phyloP scores from a whole-genome alignment of 495 filamentous ascomycete species.

The Daldinia grandis region DNA sequence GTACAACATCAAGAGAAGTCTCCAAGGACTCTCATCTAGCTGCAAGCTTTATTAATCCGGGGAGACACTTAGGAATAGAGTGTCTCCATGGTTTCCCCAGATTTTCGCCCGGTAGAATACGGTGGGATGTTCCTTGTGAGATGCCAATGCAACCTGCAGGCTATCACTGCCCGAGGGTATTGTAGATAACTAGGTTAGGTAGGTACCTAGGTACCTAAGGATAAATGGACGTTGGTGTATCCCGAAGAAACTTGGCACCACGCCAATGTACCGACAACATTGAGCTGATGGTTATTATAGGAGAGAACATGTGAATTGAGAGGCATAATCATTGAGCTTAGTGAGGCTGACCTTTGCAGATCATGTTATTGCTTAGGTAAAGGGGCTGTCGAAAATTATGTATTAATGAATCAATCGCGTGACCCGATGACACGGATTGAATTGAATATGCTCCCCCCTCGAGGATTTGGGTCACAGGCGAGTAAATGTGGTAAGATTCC shows the following conservation, averaged over 20 bases:
- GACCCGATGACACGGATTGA: not conserved
- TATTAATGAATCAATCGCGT: not conserved
- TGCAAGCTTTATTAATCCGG: constrained; percentile 22
- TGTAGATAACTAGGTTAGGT: constrained; percentile 5
- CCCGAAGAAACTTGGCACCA: constrained; percentile 22
- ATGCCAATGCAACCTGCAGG: constrained; percentile 21
- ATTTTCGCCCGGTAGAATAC: constrained; percentile 28
- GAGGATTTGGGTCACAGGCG: not conserved
- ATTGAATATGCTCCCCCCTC: not conserved
- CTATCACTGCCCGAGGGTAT: not conserved
- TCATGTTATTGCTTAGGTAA: not conserved
- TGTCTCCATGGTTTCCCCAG: constrained; percentile 36
- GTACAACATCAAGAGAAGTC: constrained; percentile 14
- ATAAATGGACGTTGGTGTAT: constrained; percentile 31
- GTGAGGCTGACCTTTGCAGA: not conserved
- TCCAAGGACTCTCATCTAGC: not conserved
- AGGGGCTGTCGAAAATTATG: not conserved
- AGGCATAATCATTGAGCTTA: not conserved
- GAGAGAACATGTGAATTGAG: not conserved
- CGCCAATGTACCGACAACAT: not conserved
- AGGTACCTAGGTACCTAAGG: too few species aligned
- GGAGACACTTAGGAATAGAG: constrained; percentile 26
- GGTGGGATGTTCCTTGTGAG: not conserved
- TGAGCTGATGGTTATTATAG: not conserved
- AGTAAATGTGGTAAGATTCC: not conserved